A percentile compares a stretch with the other conserved stretches of the same genome.
Evolutionary conservation across 208 protist species (phyloP).

Genomic region (Wallacemonas rigidus): DNA sequence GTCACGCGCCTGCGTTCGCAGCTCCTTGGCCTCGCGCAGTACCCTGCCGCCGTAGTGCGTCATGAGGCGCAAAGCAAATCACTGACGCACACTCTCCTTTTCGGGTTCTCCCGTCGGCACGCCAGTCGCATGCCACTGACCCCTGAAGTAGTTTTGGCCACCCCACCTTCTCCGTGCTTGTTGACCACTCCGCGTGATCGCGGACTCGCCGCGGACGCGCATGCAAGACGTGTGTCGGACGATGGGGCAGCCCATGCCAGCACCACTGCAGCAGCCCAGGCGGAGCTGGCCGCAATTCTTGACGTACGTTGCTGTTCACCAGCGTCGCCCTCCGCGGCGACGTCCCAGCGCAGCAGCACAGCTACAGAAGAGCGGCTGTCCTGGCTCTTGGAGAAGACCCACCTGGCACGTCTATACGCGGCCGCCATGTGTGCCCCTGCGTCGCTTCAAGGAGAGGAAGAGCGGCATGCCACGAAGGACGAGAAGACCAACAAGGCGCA

Average conservation of each 20-base stretch:
- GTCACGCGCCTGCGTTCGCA: neutral
- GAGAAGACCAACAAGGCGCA: too few relatives aligned
- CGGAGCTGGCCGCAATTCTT: slow-evolving; percentile 16
- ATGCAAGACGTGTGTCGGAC: neutral
- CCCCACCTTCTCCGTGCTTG: slow-evolving; percentile 10
- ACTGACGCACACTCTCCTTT: slow-evolving; percentile 2
- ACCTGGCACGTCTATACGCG: slow-evolving; percentile 4
- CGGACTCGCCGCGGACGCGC: neutral
- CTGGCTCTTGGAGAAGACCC: slow-evolving; percentile 3
- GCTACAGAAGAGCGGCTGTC: neutral
- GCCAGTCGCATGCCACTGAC: neutral
- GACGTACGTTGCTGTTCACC: neutral
- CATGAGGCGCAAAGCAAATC: slow-evolving; percentile 4
- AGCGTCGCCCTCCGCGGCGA: neutral
- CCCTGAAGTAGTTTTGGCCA: neutral
- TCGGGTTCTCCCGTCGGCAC: neutral
- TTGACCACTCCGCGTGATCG: neutral
- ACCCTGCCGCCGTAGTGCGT: slow-evolving; percentile 7
- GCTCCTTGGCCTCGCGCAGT: slow-evolving; percentile 13
- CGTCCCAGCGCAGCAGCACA: neutral
- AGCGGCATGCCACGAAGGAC: neutral
- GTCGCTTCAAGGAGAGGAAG: neutral
- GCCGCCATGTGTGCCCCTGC: neutral
- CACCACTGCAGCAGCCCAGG: neutral
- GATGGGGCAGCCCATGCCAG: neutral